Percentiles rank a stretch among this genome's conserved stretches.
Conservation (phyloP, 495 filamentous ascomycete species). For the Podospora bellae-mahoneyi region DNA sequence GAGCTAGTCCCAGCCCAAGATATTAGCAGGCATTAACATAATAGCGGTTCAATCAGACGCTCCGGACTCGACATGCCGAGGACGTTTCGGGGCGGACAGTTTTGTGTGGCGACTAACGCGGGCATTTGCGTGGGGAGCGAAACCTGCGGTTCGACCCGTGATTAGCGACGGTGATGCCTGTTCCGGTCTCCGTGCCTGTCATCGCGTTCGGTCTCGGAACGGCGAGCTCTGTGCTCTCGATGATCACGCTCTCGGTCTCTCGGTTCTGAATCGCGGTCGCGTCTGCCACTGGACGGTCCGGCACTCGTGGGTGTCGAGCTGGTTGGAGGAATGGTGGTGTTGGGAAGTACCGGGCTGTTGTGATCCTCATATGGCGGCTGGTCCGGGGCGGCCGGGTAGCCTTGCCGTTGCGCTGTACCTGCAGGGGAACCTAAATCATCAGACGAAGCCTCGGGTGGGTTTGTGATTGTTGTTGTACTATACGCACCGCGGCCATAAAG, state of each 20-base stretch:
- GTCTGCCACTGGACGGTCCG: constrained; percentile 36
- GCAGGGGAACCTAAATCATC: constrained; percentile 52
- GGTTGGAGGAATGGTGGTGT: constrained; percentile 21
- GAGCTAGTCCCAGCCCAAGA: constrained; percentile 26
- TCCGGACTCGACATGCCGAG: constrained; percentile 10
- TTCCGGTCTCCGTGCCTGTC: constrained; percentile 30
- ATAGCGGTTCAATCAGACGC: constrained; percentile 12
- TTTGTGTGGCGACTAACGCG: constrained; percentile 6
- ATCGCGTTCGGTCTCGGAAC: constrained; percentile 26
- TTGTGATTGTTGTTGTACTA: constrained; percentile 28
- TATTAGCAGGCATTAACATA: constrained; percentile 30
- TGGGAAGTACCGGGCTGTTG: constrained; percentile 18
- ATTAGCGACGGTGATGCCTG: constrained; percentile 33
- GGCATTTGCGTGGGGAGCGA: background rate
- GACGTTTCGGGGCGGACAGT: background rate
- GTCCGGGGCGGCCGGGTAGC: constrained; percentile 37
- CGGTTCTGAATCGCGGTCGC: constrained; percentile 41
- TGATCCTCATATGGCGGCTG: constrained; percentile 30
- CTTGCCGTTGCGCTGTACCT: constrained; percentile 39
- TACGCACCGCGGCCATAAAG: constrained; percentile 52
- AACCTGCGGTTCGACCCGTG: constrained; percentile 9
- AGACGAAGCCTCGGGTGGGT: constrained; percentile 38
- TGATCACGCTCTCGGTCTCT: constrained; percentile 33
- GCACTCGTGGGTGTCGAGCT: constrained; percentile 25
- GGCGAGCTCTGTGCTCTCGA: constrained; percentile 16